Percentiles rank a stretch among this genome's conserved stretches.
Conservation (phyloP, 1,284 basidiomycete species). For the Stygiomarasmius scandens region DNA sequence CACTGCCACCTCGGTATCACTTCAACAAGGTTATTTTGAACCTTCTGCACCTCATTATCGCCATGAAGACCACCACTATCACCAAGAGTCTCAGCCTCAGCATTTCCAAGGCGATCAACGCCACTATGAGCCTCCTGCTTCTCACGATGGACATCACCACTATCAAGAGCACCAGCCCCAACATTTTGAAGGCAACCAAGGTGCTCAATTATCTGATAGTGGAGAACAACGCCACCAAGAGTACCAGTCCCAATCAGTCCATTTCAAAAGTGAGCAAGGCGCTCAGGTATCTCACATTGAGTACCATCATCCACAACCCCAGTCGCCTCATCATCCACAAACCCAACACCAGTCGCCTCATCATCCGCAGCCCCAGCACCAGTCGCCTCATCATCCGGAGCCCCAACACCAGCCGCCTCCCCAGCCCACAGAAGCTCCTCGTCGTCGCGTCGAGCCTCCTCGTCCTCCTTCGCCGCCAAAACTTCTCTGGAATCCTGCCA, state of each 20-base stretch:
- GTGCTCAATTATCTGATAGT: no score
- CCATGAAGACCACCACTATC: neutral
- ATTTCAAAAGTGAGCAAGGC: no score
- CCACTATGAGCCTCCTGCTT: neutral
- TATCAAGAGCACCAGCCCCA: neutral
- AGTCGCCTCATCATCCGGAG: no score
- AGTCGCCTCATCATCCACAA: constrained; percentile 9
- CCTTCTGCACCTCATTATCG: neutral
- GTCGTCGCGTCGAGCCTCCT: constrained; percentile 28
- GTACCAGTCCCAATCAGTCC: no score
- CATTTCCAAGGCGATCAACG: neutral
- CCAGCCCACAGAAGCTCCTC: constrained; percentile 3
- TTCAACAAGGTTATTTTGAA: neutral
- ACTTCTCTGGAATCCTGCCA: constrained; percentile 66
- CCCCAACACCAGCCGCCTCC: constrained; percentile 7
- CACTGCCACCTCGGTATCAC: neutral
- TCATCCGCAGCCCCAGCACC: constrained; percentile 1
- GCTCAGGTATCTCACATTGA: no score
- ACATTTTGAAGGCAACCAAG: neutral
- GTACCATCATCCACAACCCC: constrained; percentile 25
- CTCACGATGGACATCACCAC: neutral
- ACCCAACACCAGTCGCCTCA: neutral
- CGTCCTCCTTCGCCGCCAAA: constrained; percentile 64
- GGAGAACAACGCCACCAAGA: no score
- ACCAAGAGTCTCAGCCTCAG: constrained; percentile 6